A percentile compares a stretch with the other conserved stretches of the same genome.
Conservation (phyloP, 495 filamentous ascomycete genomes). For the Hyaloscypha hepaticicola region DNA sequence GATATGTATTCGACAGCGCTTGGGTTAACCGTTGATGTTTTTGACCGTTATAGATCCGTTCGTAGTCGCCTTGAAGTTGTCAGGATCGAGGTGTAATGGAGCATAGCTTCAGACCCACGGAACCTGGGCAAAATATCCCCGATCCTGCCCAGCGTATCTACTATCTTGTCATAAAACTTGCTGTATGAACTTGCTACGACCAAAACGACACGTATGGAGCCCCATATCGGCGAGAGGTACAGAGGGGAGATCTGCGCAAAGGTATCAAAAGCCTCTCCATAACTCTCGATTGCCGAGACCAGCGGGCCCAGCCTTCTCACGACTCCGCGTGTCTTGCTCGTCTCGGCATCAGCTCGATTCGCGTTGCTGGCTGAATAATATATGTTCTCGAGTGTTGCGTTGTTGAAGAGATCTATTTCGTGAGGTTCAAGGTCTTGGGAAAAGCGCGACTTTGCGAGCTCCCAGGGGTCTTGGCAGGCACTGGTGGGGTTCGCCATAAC, state of each 20-base stretch:
- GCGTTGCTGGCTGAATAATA: conserved; percentile 28
- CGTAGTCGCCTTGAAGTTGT: conserved; percentile 14
- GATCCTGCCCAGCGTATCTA: conserved; percentile 41
- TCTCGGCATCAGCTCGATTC: conserved; percentile 24
- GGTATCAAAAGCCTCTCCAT: conserved; percentile 42
- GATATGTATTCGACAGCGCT: conserved; percentile 38
- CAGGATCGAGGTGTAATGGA: not conserved
- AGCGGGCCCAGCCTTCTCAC: conserved; percentile 35
- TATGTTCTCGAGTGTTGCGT: conserved; percentile 32
- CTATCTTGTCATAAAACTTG: conserved; percentile 40
- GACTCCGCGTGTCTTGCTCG: conserved; percentile 32
- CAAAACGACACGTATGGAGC: conserved; percentile 40
- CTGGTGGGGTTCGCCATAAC: not conserved
- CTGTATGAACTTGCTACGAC: conserved; percentile 36
- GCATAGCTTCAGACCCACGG: conserved; percentile 30
- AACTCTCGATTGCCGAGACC: conserved; percentile 39
- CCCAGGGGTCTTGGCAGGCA: conserved; percentile 30
- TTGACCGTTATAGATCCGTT: conserved; percentile 11
- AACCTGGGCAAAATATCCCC: conserved; percentile 42
- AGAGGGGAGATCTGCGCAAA: conserved; percentile 36
- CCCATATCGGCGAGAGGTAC: conserved; percentile 44
- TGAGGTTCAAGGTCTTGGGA: conserved; percentile 32
- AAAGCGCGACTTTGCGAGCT: conserved; percentile 33
- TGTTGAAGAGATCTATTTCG: conserved; percentile 31
- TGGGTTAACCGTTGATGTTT: conserved; percentile 35